These are phyloP conservation scores for Bauhinia variegata DNA, from an alignment of 306 rosid genomes.

Conservation along the genomic window DNA sequence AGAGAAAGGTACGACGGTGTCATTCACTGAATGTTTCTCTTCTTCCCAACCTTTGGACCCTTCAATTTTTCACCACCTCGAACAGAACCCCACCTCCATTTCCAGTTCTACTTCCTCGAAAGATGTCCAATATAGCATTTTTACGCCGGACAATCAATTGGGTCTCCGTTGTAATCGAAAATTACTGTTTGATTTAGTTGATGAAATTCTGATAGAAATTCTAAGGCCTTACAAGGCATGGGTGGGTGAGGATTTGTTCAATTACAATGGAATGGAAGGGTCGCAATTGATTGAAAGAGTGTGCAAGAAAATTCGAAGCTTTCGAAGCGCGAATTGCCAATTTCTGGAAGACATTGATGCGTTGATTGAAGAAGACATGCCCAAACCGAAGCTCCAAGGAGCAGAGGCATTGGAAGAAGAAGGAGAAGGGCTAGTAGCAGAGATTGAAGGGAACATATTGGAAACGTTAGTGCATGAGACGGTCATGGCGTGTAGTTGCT, in stretches of 20 bases:
- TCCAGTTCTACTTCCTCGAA: not conserved
- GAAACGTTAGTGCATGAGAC: constrained; percentile 74
- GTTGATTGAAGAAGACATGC: constrained; percentile 63
- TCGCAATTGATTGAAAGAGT: constrained; percentile 44
- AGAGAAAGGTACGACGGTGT: constrained; percentile 38
- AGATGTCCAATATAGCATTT: constrained; percentile 14
- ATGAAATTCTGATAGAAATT: constrained; percentile 58
- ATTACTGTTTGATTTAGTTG: constrained; percentile 61
- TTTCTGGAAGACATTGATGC: constrained; percentile 77
- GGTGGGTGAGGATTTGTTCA: not conserved
- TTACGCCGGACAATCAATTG: constrained; percentile 28
- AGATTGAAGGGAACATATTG: constrained; percentile 65
- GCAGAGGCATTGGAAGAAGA: constrained; percentile 56
- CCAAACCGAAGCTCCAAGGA: constrained; percentile 29
- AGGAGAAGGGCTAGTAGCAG: constrained; percentile 56
- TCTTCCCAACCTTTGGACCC: constrained; percentile 68
- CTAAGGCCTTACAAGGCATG: constrained; percentile 47
- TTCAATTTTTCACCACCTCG: constrained; percentile 59
- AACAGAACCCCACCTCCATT: constrained; percentile 34
- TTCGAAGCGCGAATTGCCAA: constrained; percentile 59
- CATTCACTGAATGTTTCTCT: constrained; percentile 58
- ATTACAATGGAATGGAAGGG: constrained; percentile 21
- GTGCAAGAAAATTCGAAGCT: constrained; percentile 56
- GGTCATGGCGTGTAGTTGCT: constrained; percentile 33
- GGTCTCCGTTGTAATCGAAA: constrained; percentile 52